These are phyloP conservation scores for Cenococcum geophilum DNA, from an alignment of 495 filamentous ascomycete genomes.

Conservation along the genomic window DNA sequence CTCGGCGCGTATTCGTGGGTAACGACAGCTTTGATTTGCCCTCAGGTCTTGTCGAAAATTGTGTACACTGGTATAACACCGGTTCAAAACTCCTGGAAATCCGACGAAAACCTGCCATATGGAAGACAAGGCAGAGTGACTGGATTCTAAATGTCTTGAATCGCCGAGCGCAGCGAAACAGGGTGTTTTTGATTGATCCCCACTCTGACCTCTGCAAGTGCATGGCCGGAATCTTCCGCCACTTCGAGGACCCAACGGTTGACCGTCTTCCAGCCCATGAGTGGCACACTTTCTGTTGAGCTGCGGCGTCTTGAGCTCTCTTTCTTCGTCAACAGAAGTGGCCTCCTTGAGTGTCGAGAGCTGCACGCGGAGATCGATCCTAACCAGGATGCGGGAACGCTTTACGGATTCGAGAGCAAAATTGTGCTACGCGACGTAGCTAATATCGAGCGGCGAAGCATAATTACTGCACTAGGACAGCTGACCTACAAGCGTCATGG, in stretches of 20 bases:
- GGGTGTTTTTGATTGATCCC: conserved; percentile 23
- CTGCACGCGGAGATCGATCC: conserved; percentile 32
- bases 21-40: conserved; percentile 27
- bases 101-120: conserved; percentile 15
- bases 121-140: conserved; percentile 22
- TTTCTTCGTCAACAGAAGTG: conserved; percentile 29
- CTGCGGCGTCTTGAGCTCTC: conserved; percentile 26
- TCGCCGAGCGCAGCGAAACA: conserved; percentile 16
- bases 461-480: conserved; percentile 26
- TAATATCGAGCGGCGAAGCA: conserved; percentile 33
- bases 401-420: conserved; percentile 46
- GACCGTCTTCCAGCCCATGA: conserved; percentile 21
- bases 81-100: conserved; percentile 23
- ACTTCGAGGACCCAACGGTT: conserved; percentile 24
- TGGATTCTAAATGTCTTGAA: conserved; percentile 28
- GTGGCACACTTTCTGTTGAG: conserved; percentile 18
- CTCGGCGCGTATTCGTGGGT: conserved; percentile 30
- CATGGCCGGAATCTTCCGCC: conserved; percentile 16
- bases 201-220: conserved; percentile 10
- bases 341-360: conserved; percentile 23
- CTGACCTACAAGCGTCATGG: conserved; percentile 17
- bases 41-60: conserved; percentile 21
- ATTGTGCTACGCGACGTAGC: conserved; percentile 41
- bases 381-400: conserved; percentile 42
- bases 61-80: conserved; percentile 32